Evolutionary conservation across 2,329 filamentous ascomycete species (phyloP).

Genomic region (Fusarium dimerum): DNA sequence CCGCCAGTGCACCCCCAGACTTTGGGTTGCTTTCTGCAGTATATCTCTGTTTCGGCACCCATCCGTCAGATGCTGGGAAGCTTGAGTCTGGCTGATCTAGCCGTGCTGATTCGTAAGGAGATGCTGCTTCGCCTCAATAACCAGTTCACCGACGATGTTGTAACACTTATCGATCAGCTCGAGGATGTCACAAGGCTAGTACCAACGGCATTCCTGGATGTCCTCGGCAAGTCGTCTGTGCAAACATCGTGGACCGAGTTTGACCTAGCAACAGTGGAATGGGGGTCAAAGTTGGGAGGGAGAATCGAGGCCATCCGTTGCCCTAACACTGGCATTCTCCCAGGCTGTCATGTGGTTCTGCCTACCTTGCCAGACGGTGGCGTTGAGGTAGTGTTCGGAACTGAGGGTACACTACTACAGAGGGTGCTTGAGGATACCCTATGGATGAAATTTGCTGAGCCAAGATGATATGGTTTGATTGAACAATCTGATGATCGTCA

Average conservation of each 20-base stretch:
- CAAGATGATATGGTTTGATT: neutral
- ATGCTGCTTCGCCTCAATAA: constrained; percentile 1
- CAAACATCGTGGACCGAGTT: constrained; percentile 15
- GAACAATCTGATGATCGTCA: too few relatives aligned
- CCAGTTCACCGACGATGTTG: constrained; percentile 14
- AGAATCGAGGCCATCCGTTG: constrained; percentile 13
- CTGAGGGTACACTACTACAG: constrained; percentile 1
- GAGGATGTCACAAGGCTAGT: constrained; percentile 8
- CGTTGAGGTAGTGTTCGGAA: constrained; percentile 12
- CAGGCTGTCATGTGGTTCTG: constrained; percentile 10
- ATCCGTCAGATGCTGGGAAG: constrained; percentile 8
- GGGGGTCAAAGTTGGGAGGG: constrained; percentile 4
- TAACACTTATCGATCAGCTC: constrained; percentile 4
- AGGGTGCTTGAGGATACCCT: constrained; percentile 6
- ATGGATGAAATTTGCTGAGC: constrained; percentile 12
- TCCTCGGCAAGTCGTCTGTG: constrained; percentile 6
- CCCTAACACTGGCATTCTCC: constrained; percentile 8
- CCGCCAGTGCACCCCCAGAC: constrained; percentile 10
- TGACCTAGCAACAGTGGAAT: constrained; percentile 4
- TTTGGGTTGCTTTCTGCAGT: constrained; percentile 14
- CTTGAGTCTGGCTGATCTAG: constrained; percentile 8
- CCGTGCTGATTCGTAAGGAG: constrained; percentile 12
- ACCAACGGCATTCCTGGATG: constrained; percentile 14
- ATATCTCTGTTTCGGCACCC: constrained; percentile 6
- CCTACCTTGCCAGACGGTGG: constrained; percentile 8